Conservation (phyloP, 2,329 filamentous ascomycete species). For the Fusarium palustre region DNA sequence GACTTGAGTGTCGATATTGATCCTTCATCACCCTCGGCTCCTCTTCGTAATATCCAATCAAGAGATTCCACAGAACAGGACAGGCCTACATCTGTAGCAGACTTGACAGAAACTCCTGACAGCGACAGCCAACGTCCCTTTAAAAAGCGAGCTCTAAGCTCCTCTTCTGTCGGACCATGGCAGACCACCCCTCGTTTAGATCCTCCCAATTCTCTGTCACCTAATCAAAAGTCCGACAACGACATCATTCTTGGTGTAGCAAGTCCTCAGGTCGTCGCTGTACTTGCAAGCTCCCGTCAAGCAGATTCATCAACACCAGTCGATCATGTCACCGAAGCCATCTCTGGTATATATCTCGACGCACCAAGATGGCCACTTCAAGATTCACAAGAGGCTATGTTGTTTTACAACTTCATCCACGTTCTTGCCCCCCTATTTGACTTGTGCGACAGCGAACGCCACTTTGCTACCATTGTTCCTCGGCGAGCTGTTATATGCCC, state of each 20-base stretch:
- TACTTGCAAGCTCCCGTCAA: conserved; percentile 18
- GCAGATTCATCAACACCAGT: conserved; percentile 19
- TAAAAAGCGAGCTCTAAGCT: conserved; percentile 42
- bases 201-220: conserved; percentile 22
- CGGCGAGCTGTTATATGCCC: conserved; percentile 45
- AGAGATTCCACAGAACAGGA: conserved; percentile 13
- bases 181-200: conserved; percentile 25
- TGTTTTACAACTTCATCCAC: conserved; percentile 47
- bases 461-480: conserved; percentile 48
- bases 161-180: conserved; percentile 33
- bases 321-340: conserved; percentile 33
- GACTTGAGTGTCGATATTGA: conserved; percentile 15
- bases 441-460: conserved; percentile 46
- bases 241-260: conserved; percentile 16
- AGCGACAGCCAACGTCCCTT: conserved; percentile 23
- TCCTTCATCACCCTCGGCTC: conserved; percentile 19
- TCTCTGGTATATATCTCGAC: conserved; percentile 43
- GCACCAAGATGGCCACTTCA: conserved; percentile 39
- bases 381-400: conserved; percentile 46
- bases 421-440: conserved; percentile 47
- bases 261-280: conserved; percentile 15
- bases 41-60: conserved; percentile 9
- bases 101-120: not conserved
- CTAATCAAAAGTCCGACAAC: conserved; percentile 28
- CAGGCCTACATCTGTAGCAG: conserved; percentile 1